Percentiles rank a stretch among this genome's conserved stretches.
These are phyloP conservation scores for Tetradesmus lagerheimii DNA, from an alignment of 139 green algal genomes.

Conservation along the genomic window DNA sequence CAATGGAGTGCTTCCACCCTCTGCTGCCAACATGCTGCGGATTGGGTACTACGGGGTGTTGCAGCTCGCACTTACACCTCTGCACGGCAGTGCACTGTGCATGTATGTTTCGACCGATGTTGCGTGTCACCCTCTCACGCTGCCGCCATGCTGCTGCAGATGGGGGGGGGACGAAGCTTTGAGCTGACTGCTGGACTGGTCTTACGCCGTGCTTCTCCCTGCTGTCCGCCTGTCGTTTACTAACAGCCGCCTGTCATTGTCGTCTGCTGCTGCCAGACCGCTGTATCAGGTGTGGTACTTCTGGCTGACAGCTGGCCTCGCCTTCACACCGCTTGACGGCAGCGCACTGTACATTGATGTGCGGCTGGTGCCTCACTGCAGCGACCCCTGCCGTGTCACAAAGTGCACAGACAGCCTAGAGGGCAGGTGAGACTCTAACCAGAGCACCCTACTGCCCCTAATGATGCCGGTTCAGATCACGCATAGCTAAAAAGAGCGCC, in stretches of 20 bases:
- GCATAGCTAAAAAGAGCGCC: too few species aligned
- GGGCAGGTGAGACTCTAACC: not conserved
- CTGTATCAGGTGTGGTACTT: conserved; percentile 31
- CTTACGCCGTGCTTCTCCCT: too few species aligned
- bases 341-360: conserved; percentile 45
- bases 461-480: too few species aligned
- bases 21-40: too few species aligned
- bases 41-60: too few species aligned
- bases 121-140: not conserved
- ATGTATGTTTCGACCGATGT: not conserved
- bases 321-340: conserved; percentile 2
- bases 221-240: too few species aligned
- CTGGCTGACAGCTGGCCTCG: conserved; percentile 28
- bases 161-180: too few species aligned
- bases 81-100: not conserved
- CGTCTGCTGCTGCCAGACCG: not conserved
- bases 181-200: too few species aligned
- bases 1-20: too few species aligned
- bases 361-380: conserved; percentile 35
- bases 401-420: not conserved
- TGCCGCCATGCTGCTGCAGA: not conserved
- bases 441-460: too few species aligned
- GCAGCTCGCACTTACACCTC: conserved; percentile 1
- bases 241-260: too few species aligned
- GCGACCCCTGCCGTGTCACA: not conserved